Evolutionary conservation across 257 asterid genomes (phyloP), one percentile per base, ranked within the genome.

Genomic region (Fraxinus americana): DNA sequence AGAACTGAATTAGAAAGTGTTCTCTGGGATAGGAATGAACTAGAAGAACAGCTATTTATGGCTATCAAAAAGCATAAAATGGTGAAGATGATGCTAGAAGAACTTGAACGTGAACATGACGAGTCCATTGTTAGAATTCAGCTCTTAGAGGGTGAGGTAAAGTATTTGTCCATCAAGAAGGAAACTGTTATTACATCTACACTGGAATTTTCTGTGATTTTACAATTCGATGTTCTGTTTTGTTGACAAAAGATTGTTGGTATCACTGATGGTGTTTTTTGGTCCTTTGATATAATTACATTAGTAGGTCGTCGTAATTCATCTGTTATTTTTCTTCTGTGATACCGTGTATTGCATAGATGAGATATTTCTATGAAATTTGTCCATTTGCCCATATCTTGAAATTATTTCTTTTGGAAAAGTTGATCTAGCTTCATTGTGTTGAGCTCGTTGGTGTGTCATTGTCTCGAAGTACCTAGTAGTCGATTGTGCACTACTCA

Each of bases 51-150:
- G 75, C 80, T 88, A 29, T 79, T 38, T 9, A 52, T 66, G 39
- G 85, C 91, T 23, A 70, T 81, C 61, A 85, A 70, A 38, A 91
- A 91, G 48, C 85, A 78, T 48, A 39, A 65, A 61, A 54, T 78
- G 81, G 74, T 82, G 82, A 87, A 86, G 78, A 72, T 30, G 67
- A 81, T 89, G 87, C 72, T 87, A 71, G 82, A 74, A 72, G 97
- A 93, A 81, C 91, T 93, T 16, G 91, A 93, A 63, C 88, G 83
- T 38, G 92, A 91, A 82, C 90, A 90, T 14, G 92, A 86, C 0
- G 87, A 89, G 78, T 89, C 92, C 48, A 79, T 90, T 54, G 65
- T 66, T 72, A 87, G 87, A 81, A 83, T 89, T 61, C 83, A 93
- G 80, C 80, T 77, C 21, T 79, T 91, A 69, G 83, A 86, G 78